Evolutionary conservation across 169 alveolate genomes (phyloP), one percentile per base, ranked within the genome.

Genomic region (Plasmodium vivax): DNA sequence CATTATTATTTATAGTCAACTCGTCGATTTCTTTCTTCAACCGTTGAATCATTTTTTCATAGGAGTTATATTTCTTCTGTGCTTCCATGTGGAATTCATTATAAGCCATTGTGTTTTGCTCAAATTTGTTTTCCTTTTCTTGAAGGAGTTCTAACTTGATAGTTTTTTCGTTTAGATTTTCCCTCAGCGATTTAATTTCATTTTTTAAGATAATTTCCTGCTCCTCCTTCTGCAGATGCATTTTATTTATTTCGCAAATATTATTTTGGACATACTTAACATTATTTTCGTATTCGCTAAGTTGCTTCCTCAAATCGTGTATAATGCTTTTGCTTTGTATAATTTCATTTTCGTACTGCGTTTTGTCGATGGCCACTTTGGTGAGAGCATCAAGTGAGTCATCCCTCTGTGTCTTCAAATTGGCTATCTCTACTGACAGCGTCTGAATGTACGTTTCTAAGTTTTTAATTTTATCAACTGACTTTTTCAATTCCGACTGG

Each of bases 301-400:
- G 51, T 62, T 80, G 47, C 45, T 68, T 88, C 82, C 73, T 88
- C 75, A 88, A 88, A 34, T 88, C 94, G 82, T 79, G 80, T 23
- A 88, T 62, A 2, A 88, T 79, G 73, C 83, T 88, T 79, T 88
- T 88, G 71, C 83, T 62, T 88, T 77, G 91, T 41, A 88, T 88
- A 27, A 88, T 14, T 58, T 88, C 94, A 88, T 88, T 88, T 79
- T 88, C 94, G 72, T 80, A 88, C 58, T 88, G 94, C 27, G 94
- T 88, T 88, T 88, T 88, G 74, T 88, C 94, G 51, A 88, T 88
- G 19, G 94, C 94, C 58, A 88, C 88, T 88, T 88, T 88, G 47
- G 94, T 88, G 32, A 88, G 16, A 27, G 94, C 94, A 88, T 88
- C 94, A 43, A 88, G 51, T 2, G 94, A 88, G 41, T 88, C 94